These are phyloP conservation scores for Rosa multiflora DNA, from an alignment of 306 rosid species.

Conservation along the genomic window DNA sequence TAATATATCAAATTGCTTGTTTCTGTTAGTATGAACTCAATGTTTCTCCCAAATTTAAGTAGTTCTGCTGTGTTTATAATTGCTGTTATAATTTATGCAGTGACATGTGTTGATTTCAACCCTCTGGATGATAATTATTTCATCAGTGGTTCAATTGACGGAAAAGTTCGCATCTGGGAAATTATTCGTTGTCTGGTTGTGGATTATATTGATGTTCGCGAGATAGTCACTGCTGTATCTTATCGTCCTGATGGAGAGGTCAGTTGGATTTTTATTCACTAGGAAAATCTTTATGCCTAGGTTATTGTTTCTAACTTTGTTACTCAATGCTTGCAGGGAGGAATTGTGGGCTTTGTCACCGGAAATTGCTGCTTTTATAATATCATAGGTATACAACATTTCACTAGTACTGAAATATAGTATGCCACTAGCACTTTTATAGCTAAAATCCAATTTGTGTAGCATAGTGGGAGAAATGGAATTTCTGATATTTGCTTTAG, in stretches of 20 bases:
- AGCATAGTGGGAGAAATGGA: not conserved
- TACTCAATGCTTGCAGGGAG: conserved; percentile 57
- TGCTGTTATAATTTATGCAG: conserved; percentile 51
- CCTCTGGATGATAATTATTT: conserved; percentile 73
- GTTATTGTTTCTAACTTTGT: conserved; percentile 19
- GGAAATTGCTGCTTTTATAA: conserved; percentile 68
- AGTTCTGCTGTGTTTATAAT: conserved; percentile 18
- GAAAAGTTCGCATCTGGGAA: conserved; percentile 97
- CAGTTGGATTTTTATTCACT: conserved; percentile 13
- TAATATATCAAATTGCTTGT: conserved; percentile 19
- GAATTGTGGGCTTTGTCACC: conserved; percentile 75
- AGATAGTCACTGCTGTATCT: conserved; percentile 87
- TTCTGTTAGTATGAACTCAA: conserved; percentile 16
- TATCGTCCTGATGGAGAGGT: conserved; percentile 83
- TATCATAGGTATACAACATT: conserved; percentile 51
- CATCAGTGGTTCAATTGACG: conserved; percentile 93
- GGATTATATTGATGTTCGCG: conserved; percentile 76
- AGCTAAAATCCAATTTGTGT: not conserved
- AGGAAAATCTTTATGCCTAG: not conserved
- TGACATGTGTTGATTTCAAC: conserved; percentile 74
- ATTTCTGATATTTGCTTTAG: not conserved
- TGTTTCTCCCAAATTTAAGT: conserved; percentile 9
- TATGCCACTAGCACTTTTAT: not conserved
- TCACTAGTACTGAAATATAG: not conserved
- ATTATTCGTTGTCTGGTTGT: conserved; percentile 63